Conservation (phyloP, 2,329 filamentous ascomycete genomes). For the Seiridium unicorne region DNA sequence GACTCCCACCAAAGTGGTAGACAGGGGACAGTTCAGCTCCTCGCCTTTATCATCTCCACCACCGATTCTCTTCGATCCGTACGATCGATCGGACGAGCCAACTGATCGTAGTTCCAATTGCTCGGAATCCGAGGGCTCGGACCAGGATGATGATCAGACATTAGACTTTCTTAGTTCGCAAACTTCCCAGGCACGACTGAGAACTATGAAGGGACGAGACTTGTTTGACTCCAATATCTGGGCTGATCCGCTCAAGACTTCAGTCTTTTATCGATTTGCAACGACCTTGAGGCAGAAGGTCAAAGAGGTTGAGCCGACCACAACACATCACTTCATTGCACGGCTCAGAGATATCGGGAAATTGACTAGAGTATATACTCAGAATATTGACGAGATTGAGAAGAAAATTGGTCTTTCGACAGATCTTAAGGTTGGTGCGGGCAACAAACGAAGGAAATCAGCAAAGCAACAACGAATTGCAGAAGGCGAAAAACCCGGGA, state of each 20-base stretch:
- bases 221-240: constrained; percentile 71
- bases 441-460: constrained; percentile 52
- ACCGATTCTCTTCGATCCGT: constrained; percentile 50
- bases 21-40: constrained; percentile 35
- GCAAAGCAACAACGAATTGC: constrained; percentile 26
- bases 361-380: constrained; percentile 70
- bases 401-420: constrained; percentile 67
- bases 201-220: constrained; percentile 68
- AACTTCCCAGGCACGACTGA: constrained; percentile 38
- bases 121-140: constrained; percentile 33
- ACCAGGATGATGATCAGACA: constrained; percentile 42
- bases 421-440: constrained; percentile 59
- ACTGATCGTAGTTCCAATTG: constrained; percentile 37
- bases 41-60: constrained; percentile 59
- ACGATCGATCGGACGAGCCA: constrained; percentile 31
- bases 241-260: constrained; percentile 65
- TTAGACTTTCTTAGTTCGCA: constrained; percentile 40
- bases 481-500: constrained; percentile 20
- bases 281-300: constrained; percentile 66
- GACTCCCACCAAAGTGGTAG: constrained; percentile 19
- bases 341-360: constrained; percentile 66
- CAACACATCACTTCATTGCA: constrained; percentile 67
- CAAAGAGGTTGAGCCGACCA: constrained; percentile 60
- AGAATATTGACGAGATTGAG: constrained; percentile 74
- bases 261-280: constrained; percentile 71